Percentiles rank a stretch among this genome's conserved stretches.
phyloP scores from a whole-genome alignment of 208 protist genomes.

The Crithidia brevicula region DNA sequence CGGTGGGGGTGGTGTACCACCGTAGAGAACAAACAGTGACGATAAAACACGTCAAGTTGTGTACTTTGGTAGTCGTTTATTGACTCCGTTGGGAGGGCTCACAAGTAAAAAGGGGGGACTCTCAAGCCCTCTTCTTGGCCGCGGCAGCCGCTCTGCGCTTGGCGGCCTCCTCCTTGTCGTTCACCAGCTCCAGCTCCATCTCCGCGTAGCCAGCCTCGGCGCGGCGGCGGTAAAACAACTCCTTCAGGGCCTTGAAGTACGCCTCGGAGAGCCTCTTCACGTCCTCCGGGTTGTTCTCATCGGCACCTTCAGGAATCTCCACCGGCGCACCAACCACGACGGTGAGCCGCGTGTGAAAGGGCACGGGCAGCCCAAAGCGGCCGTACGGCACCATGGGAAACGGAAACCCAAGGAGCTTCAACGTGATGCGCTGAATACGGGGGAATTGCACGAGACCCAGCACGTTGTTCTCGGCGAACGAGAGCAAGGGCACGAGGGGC shows the following conservation, averaged over 20 bases:
- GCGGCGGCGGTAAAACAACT: constrained; percentile 77
- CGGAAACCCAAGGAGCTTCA: constrained; percentile 78
- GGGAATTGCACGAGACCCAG: constrained; percentile 68
- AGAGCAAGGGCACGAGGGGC: constrained; percentile 81
- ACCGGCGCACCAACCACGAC: constrained; percentile 75
- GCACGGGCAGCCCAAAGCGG: constrained; percentile 69
- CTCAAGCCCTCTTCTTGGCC: constrained; percentile 19
- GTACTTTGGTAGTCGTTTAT: too few species aligned
- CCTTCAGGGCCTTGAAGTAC: constrained; percentile 68
- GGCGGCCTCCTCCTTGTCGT: constrained; percentile 42
- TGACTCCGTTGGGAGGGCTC: too few species aligned
- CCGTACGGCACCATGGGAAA: constrained; percentile 83
- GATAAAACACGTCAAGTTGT: too few species aligned
- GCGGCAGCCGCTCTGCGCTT: constrained; percentile 25
- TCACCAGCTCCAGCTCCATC: constrained; percentile 73
- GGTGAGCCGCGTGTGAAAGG: constrained; percentile 60
- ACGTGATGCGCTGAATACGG: constrained; percentile 57
- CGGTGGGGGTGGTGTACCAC: too few species aligned
- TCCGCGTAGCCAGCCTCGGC: constrained; percentile 73
- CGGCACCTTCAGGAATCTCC: constrained; percentile 52
- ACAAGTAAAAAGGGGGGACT: not conserved
- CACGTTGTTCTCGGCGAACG: constrained; percentile 85
- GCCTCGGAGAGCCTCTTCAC: constrained; percentile 47
- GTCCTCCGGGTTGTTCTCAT: constrained; percentile 63
- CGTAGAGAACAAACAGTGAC: too few species aligned